phyloP scores from a whole-genome alignment of 495 filamentous ascomycete genomes.

The Trypethelium eluteriae region DNA sequence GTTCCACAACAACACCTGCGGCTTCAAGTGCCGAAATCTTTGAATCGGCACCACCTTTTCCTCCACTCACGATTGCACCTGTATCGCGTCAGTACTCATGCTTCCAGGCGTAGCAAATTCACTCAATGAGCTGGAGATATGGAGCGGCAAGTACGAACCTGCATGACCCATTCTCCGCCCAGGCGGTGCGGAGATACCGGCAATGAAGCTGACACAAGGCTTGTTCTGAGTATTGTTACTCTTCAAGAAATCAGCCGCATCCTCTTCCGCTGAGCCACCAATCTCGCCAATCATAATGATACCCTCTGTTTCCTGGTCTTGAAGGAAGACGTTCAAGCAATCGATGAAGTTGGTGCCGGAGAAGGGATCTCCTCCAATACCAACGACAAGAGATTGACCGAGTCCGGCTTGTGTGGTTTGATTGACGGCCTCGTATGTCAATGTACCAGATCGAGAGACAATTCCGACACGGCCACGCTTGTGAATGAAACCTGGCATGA shows the following conservation, averaged over 20 bases:
- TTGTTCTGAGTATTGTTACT: constrained; percentile 85
- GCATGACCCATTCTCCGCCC: constrained; percentile 98
- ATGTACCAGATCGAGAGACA: constrained; percentile 93
- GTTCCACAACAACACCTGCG: constrained; percentile 92
- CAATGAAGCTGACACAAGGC: constrained; percentile 96
- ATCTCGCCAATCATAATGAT: constrained; percentile 99
- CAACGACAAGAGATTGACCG: constrained; percentile 94
- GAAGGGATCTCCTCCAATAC: constrained; percentile 98
- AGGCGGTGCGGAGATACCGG: constrained; percentile 92
- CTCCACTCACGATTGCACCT: constrained; percentile 90
- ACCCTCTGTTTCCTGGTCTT: constrained; percentile 94
- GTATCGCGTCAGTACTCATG: constrained; percentile 18
- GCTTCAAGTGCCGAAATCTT: constrained; percentile 92
- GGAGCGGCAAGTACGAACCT: constrained; percentile 40
- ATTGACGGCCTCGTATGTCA: constrained; percentile 99
- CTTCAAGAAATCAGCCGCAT: constrained; percentile 92
- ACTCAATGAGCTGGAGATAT: background rate
- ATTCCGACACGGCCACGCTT: constrained; percentile 98
- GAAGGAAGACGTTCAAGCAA: constrained; percentile 91
- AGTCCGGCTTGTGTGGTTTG: constrained; percentile 96
- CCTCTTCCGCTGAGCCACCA: constrained; percentile 93
- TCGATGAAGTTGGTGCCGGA: constrained; percentile 99
- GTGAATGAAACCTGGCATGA: constrained; percentile 99
- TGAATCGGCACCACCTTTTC: constrained; percentile 93
- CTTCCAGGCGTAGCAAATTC: background rate